phyloP scores from a whole-genome alignment of 2,329 filamentous ascomycete genomes.

The Clarireedia hainanense region DNA sequence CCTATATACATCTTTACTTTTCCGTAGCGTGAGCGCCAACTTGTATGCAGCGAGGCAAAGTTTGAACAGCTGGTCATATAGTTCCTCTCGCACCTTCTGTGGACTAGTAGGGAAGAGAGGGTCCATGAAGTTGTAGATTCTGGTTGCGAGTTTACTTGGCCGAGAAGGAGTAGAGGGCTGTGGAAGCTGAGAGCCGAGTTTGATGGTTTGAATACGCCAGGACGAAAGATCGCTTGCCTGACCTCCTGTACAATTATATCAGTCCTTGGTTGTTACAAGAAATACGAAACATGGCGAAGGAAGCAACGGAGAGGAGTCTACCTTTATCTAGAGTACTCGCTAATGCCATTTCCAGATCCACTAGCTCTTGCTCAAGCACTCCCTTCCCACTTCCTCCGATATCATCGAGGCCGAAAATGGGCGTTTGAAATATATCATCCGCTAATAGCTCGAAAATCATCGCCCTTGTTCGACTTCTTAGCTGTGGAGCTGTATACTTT shows the following conservation, averaged over 20 bases:
- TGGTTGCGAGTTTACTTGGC: background rate
- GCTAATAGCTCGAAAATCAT: conserved; percentile 6
- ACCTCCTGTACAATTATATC: background rate
- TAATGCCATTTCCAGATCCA: conserved; percentile 1
- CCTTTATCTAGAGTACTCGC: background rate
- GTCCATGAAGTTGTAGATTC: background rate
- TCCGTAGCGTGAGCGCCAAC: background rate
- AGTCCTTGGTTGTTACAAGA: background rate
- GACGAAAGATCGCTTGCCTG: background rate
- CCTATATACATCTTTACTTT: background rate
- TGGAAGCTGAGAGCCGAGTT: background rate
- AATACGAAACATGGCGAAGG: background rate
- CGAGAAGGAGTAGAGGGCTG: background rate
- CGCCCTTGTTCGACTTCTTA: conserved; percentile 2
- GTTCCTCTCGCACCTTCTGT: background rate
- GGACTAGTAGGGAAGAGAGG: background rate
- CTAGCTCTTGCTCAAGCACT: background rate
- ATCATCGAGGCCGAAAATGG: conserved; percentile 8
- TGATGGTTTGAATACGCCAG: conserved; percentile 10
- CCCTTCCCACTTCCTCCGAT: background rate
- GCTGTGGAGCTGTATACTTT: background rate
- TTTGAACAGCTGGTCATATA: background rate
- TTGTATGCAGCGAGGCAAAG: background rate
- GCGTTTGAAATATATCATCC: background rate
- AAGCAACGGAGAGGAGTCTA: background rate